Evolutionary conservation across 192 early-diverging fungal species (phyloP).

Genomic region (Chytriomyces confervae): DNA sequence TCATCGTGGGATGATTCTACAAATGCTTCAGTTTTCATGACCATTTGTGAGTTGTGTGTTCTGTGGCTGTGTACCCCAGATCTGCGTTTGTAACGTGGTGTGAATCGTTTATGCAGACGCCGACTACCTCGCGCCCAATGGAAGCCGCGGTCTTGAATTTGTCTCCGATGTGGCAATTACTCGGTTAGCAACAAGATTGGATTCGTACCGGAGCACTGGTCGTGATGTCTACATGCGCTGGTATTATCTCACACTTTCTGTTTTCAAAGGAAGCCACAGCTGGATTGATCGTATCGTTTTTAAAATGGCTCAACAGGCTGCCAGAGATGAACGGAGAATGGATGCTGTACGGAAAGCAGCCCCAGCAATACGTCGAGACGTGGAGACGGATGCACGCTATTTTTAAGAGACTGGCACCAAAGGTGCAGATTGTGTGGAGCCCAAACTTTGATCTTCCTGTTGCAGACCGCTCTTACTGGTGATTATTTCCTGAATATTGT

Average conservation of each 20-base stretch:
- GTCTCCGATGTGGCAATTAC: conserved; percentile 20
- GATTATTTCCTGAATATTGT: neutral
- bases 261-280: neutral
- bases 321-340: conserved; percentile 34
- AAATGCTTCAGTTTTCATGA: conserved; percentile 22
- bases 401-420: conserved; percentile 8
- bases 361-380: neutral
- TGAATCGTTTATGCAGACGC: neutral
- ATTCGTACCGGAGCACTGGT: neutral
- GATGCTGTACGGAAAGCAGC: conserved; percentile 27
- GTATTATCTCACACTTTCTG: neutral
- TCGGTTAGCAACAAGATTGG: conserved; percentile 2
- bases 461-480: neutral
- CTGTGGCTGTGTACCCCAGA: neutral
- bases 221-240: conserved; percentile 18
- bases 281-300: no score
- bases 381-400: neutral
- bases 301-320: neutral
- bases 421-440: conserved; percentile 6
- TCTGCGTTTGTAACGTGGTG: no score
- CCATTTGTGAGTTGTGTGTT: neutral
- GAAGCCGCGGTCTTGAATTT: conserved; percentile 8
- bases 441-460: conserved; percentile 9
- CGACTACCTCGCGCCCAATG: neutral
- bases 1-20: conserved; percentile 10